Percentiles rank a stretch among this genome's conserved stretches.
Evolutionary conservation across 306 rosid genomes (phyloP).

Genomic region (Astragalus glycyphyllos): DNA sequence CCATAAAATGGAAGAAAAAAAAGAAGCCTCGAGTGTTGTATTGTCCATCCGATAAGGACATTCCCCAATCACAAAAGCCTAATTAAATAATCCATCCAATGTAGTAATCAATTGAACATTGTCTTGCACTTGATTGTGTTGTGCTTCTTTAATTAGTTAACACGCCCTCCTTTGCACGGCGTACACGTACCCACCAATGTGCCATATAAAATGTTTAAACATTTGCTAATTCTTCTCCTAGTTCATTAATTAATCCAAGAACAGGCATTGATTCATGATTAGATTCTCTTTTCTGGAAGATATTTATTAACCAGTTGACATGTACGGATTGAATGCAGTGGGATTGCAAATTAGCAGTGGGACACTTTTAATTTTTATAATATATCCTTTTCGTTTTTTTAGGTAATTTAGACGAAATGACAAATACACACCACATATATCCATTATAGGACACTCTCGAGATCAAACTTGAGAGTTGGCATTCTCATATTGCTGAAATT

Average conservation of each 20-base stretch:
- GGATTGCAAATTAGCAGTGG: conserved; percentile 31
- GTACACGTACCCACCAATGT: conserved; percentile 32
- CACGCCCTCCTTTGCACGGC: conserved; percentile 6
- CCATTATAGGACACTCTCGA: no score
- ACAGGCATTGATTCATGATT: conserved; percentile 37
- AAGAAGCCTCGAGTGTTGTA: conserved; percentile 36
- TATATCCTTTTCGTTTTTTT: background rate
- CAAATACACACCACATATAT: background rate
- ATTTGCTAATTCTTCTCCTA: conserved; percentile 4
- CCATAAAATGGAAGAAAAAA: conserved; percentile 19
- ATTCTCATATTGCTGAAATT: no score
- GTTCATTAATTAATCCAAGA: conserved; percentile 1
- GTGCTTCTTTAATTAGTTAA: conserved; percentile 32
- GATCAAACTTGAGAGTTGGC: no score
- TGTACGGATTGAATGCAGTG: conserved; percentile 37
- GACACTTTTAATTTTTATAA: background rate
- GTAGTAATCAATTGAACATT: conserved; percentile 4
- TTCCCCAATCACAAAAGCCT: conserved; percentile 39
- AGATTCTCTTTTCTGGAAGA: conserved; percentile 41
- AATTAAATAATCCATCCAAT: conserved; percentile 36
- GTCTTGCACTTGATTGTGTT: conserved; percentile 26
- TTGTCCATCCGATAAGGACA: conserved; percentile 39
- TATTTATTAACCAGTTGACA: conserved; percentile 29
- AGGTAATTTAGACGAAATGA: background rate
- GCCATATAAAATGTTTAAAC: background rate